Base-by-base conservation (phyloP, 2,329 filamentous ascomycete genomes). In the Fusarium incarnatum region DNA sequence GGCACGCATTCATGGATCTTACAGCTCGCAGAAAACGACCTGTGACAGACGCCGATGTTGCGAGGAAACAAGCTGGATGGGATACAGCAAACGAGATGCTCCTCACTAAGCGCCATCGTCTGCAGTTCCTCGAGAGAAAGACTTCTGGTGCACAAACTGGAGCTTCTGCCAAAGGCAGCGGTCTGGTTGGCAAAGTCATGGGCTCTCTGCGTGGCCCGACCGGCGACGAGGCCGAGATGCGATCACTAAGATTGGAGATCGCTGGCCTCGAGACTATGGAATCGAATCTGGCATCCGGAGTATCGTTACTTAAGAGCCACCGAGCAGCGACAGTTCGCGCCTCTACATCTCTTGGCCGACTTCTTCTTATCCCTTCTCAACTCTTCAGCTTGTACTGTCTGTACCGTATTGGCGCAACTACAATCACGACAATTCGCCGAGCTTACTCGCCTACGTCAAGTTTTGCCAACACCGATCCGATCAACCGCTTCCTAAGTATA, bases 11-110 rank as follows among this genome's bases (percentile, higher is more conserved):
- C 79, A 87, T 89, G 25, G 88, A 89, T 30, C 87, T 86, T 41
- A 83, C 88, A 47, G 77, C 80, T 12, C 79, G 81, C 32, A 78
- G 78, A 49, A 83, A 82, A 53, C 85, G 87, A 30, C 87, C 87
- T 6, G 88, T 94, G 20, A 90, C 91, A 0, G 93, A 97, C 53
- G 85, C 88, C 12, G 92, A 95, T 71, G 86, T 97, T 49, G 84
- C 88, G 50, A 87, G 94, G 52, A 96, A 95, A 77, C 89, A 94
- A 77, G 89, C 91, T 3, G 94, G 93, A 1, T 83, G 97, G 5
- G 90, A 93, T 64, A 91, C 93, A 3, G 92, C 93, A 3, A 88
- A 89, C 70, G 93, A 96, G 76, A 91, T 97, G 90, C 85, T 97
- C 23, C 78, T 87, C 15, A 87, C 88, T 1, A 97, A 97, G 79